Evolutionary conservation across 2,329 filamentous ascomycete genomes (phyloP).

Genomic region (Myriangium duriaei): DNA sequence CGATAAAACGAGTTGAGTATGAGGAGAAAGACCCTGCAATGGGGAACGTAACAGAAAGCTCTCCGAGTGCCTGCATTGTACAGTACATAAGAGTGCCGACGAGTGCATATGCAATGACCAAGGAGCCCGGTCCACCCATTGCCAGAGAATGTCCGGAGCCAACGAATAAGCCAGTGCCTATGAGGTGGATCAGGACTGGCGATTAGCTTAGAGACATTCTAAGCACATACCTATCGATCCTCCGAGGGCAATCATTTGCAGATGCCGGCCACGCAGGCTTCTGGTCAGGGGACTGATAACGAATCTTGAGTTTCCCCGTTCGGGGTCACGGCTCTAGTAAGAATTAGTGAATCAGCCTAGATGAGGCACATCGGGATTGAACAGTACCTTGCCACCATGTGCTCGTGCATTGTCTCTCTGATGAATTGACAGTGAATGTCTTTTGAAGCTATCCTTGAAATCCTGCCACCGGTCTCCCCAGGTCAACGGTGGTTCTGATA

Average conservation of each 20-base stretch:
- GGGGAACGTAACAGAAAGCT: slow-evolving; percentile 81
- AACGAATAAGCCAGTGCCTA: slow-evolving; percentile 23
- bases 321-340: too few species aligned
- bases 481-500: background rate
- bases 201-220: too few species aligned
- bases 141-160: slow-evolving; percentile 21
- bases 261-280: slow-evolving; percentile 64
- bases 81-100: slow-evolving; percentile 83
- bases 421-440: background rate
- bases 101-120: slow-evolving; percentile 31
- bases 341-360: too few species aligned
- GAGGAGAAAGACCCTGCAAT: slow-evolving; percentile 85
- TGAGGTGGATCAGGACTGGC: too few species aligned
- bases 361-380: too few species aligned
- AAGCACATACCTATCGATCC: slow-evolving; percentile 62
- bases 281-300: slow-evolving; percentile 63
- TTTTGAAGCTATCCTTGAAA: background rate
- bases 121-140: slow-evolving; percentile 21
- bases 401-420: background rate
- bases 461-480: background rate
- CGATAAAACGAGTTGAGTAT: slow-evolving; percentile 82
- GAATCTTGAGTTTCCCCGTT: background rate
- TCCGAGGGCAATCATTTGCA: slow-evolving; percentile 97
- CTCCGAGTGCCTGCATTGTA: slow-evolving; percentile 81
- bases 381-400: background rate